Base-by-base conservation (phyloP, 78 protist species). In the Dictyostelium intermedium region DNA sequence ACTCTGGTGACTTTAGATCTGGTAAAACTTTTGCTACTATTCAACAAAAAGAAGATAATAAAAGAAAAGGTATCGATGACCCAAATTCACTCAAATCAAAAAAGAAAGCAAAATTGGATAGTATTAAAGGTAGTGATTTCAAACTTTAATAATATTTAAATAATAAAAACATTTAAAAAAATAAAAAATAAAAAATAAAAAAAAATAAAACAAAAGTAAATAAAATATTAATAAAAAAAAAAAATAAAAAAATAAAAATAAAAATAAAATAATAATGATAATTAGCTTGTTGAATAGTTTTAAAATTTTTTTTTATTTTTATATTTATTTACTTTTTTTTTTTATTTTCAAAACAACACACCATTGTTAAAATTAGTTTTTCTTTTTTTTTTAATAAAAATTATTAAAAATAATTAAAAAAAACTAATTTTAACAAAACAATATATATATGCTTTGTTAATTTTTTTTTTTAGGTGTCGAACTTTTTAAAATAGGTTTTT, bases 1-100 rank as follows among this genome's bases (percentile, higher is more conserved):
- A 30, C 11, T 43, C 81, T 6, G 53, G 32, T 23, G 63, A 74
- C 43, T 61, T 81, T 32, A 77, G 81, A 25, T 89, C 94, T 16
- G 77, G 87, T 16, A n/a, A 32, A n/a, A 14, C 82, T 35, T 89
- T 89, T 80, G 66, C 50, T 13, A 80, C 47, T 2, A n/a, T 89
- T 23, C 94, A 89, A 89, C n/a, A 11, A 10, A 78, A 66, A n/a
- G 78, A 89, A 69, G 94, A 89, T 16, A 89, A 74, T 78, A 89
- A 80, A 27, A 69, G 82, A 47, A 89, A 89, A 47, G 83, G 85
- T 79, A 66, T 39, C 3, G 47, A 86, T 3, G 82, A 77, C 41
- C 82, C 76, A 70, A 25, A 32, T 30, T 34, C 91, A 30, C 16
- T 43, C 23, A 66, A 35, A 60, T 30, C 77, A 37, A 43, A 39